Evolutionary conservation across 176 grass and related monocot species (phyloP).

Genomic region (Areca catechu): DNA sequence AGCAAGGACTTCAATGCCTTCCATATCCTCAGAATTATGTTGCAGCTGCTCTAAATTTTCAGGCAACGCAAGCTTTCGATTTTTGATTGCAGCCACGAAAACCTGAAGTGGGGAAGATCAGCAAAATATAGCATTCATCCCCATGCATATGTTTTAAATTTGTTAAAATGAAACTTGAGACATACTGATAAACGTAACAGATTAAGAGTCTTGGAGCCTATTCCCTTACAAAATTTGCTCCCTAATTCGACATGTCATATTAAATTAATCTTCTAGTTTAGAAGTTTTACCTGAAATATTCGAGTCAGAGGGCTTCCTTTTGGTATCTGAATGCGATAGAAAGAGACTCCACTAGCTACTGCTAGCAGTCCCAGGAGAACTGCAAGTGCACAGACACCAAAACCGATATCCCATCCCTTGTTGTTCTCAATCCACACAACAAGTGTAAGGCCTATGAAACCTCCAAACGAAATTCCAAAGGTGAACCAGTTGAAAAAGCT

Average conservation of each 20-base stretch:
- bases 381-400: conserved; percentile 28
- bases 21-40: conserved; percentile 5
- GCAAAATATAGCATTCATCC: too few species aligned
- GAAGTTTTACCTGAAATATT: conserved; percentile 43
- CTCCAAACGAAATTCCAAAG: conserved; percentile 50
- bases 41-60: conserved; percentile 22
- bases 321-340: conserved; percentile 52
- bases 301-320: conserved; percentile 59
- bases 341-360: conserved; percentile 38
- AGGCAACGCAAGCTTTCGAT: conserved; percentile 37
- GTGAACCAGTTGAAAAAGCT: conserved; percentile 95
- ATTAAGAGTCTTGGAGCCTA: too few species aligned
- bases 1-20: conserved; percentile 24
- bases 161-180: too few species aligned
- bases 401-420: conserved; percentile 54
- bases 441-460: conserved; percentile 41
- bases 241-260: too few species aligned
- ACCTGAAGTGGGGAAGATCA: conserved; percentile 25
- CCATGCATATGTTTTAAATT: too few species aligned
- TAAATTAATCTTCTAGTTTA: neutral
- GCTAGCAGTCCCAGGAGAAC: conserved; percentile 33
- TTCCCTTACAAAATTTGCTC: too few species aligned
- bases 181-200: too few species aligned
- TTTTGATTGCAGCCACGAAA: conserved; percentile 44
- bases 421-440: conserved; percentile 67